Evolutionary conservation across 495 filamentous ascomycete species (phyloP).

Genomic region (Cercophora samala): DNA sequence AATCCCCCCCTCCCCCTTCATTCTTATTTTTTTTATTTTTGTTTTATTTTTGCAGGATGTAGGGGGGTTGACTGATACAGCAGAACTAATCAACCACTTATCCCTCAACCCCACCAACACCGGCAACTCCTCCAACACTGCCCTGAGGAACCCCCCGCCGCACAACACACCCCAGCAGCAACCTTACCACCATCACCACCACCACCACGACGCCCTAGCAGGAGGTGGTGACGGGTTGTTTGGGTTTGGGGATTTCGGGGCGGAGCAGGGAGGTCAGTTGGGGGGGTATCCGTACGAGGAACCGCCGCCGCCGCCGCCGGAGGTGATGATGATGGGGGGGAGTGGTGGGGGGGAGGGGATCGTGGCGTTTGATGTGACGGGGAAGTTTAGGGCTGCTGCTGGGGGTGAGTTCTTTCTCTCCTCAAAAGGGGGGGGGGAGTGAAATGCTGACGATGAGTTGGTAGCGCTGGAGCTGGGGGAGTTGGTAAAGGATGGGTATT

Average conservation of each 20-base stretch:
- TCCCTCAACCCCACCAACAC: neutral
- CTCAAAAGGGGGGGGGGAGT: too few relatives aligned
- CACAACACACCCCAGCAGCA: neutral
- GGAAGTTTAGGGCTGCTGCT: slow-evolving; percentile 67
- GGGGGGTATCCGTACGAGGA: neutral
- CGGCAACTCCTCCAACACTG: neutral
- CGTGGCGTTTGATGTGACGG: slow-evolving; percentile 70
- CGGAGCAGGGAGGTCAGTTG: neutral
- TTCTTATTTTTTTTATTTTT: neutral
- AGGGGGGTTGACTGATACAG: neutral
- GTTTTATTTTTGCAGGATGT: neutral
- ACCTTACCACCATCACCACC: neutral
- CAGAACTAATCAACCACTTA: neutral
- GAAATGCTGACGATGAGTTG: neutral
- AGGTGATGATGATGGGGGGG: slow-evolving; percentile 34
- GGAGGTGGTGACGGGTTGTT: neutral
- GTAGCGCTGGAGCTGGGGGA: slow-evolving; percentile 75
- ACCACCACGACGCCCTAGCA: too few relatives aligned
- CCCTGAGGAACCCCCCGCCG: too few relatives aligned
- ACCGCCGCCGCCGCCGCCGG: slow-evolving; percentile 32
- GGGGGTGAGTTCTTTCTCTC: slow-evolving; percentile 51
- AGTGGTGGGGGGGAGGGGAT: slow-evolving; percentile 41
- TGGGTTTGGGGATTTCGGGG: neutral
- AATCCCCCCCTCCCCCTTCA: too few relatives aligned
- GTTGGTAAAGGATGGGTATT: slow-evolving; percentile 88